phyloP scores from a whole-genome alignment of 2,329 filamentous ascomycete species.

The Albophoma yamanashiensis region DNA sequence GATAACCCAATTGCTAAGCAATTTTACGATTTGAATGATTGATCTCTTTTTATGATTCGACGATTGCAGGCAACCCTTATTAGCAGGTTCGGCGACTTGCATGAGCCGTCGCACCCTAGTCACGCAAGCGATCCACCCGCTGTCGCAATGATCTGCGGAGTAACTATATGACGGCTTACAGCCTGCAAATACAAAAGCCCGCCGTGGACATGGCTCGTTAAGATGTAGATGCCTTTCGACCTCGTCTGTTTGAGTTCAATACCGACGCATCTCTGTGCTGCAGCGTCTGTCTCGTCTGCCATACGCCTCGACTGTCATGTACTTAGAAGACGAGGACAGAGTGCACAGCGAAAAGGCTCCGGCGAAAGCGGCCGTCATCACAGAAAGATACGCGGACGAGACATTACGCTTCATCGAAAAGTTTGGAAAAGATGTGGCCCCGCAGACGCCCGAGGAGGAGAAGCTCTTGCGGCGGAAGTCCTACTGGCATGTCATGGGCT shows the following conservation, averaged over 20 bases:
- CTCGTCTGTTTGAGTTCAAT: neutral
- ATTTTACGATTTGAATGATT: no score
- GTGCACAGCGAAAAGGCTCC: neutral
- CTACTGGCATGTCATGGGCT: neutral
- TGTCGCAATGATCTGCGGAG: neutral
- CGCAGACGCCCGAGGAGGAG: neutral
- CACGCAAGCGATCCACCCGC: neutral
- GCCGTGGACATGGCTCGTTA: neutral
- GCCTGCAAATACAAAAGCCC: neutral
- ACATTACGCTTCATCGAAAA: neutral
- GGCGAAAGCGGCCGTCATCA: neutral
- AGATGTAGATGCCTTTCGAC: neutral
- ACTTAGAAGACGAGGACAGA: neutral
- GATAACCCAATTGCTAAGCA: neutral
- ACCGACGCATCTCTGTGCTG: neutral
- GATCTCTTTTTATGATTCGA: no score
- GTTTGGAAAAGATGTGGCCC: neutral
- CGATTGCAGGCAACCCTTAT: no score
- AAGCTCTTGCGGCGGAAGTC: neutral
- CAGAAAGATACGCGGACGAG: neutral
- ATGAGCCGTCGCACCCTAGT: neutral
- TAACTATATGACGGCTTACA: neutral
- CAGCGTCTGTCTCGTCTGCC: neutral
- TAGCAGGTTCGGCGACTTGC: neutral
- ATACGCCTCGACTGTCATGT: neutral